These are phyloP conservation scores for Zalaria obscura DNA, from an alignment of 2,329 filamentous ascomycete species.

Conservation along the genomic window DNA sequence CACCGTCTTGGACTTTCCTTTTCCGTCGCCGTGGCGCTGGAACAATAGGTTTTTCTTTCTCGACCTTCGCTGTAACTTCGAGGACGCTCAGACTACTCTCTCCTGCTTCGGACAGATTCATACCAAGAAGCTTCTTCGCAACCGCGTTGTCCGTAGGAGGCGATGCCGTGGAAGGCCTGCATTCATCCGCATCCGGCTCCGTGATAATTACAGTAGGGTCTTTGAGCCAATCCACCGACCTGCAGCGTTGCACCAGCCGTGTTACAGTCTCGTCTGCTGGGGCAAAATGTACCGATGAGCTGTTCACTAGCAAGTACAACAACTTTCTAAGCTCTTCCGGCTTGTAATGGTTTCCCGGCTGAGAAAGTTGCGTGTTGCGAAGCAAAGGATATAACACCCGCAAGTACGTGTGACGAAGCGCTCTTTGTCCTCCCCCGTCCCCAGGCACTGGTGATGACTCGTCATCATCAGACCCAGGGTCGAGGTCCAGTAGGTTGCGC, in stretches of 20 bases:
- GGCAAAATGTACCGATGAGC: constrained; percentile 50
- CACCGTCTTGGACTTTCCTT: constrained; percentile 9
- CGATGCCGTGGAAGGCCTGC: constrained; percentile 10
- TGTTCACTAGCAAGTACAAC: constrained; percentile 48
- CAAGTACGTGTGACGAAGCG: constrained; percentile 82
- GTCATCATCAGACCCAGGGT: constrained; percentile 50
- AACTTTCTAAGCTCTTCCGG: constrained; percentile 68
- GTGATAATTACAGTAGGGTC: constrained; percentile 16
- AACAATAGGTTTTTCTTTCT: constrained; percentile 69
- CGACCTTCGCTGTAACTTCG: constrained; percentile 53
- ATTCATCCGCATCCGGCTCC: background rate
- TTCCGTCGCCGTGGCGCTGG: constrained; percentile 59
- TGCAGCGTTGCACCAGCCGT: constrained; percentile 61
- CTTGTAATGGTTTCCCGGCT: constrained; percentile 76
- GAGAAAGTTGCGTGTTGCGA: constrained; percentile 77
- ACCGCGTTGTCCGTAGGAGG: constrained; percentile 16
- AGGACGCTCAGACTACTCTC: constrained; percentile 62
- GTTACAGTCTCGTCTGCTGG: constrained; percentile 69
- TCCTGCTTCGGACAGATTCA: constrained; percentile 54
- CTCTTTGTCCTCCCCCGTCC: constrained; percentile 19
- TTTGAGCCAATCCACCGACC: constrained; percentile 21
- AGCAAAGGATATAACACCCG: constrained; percentile 83
- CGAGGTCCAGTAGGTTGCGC: constrained; percentile 88
- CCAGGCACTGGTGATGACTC: constrained; percentile 11
- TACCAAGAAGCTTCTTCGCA: constrained; percentile 49